A percentile compares a stretch with the other conserved stretches of the same genome.
These are phyloP conservation scores for Raphanus hybrid DNA, from an alignment of 441 rosid genomes.

Conservation along the genomic window DNA sequence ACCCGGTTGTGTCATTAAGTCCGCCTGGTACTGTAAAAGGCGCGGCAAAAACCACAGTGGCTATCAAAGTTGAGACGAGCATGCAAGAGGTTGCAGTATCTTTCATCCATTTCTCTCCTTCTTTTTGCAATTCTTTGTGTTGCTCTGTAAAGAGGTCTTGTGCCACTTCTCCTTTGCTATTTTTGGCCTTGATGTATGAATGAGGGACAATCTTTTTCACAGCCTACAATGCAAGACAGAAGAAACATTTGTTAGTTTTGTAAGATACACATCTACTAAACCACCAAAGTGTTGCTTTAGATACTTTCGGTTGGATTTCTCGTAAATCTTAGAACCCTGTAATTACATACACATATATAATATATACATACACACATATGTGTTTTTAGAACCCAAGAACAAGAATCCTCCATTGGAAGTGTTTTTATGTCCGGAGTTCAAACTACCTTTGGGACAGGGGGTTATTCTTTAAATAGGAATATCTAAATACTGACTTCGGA, in stretches of 20 bases:
- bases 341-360: too few species aligned
- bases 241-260: neutral
- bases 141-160: conserved; percentile 10
- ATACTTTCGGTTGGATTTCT: too few species aligned
- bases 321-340: too few species aligned
- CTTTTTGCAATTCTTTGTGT: conserved; percentile 16
- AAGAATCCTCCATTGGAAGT: too few species aligned
- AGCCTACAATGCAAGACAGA: conserved; percentile 9
- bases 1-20: conserved; percentile 5
- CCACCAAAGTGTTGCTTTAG: too few species aligned
- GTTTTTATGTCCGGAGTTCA: too few species aligned
- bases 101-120: conserved; percentile 42
- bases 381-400: too few species aligned
- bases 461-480: too few species aligned
- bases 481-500: too few species aligned
- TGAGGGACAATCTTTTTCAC: conserved; percentile 17
- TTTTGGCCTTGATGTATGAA: conserved; percentile 6
- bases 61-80: conserved; percentile 49
- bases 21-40: conserved; percentile 49
- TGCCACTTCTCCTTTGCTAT: conserved; percentile 11
- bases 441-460: too few species aligned
- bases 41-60: conserved; percentile 49
- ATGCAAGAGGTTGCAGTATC: conserved; percentile 33
- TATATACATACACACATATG: too few species aligned
- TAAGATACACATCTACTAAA: neutral